Evolutionary conservation across 2,329 filamentous ascomycete species (phyloP).

Genomic region (Coniochaeta sp.): DNA sequence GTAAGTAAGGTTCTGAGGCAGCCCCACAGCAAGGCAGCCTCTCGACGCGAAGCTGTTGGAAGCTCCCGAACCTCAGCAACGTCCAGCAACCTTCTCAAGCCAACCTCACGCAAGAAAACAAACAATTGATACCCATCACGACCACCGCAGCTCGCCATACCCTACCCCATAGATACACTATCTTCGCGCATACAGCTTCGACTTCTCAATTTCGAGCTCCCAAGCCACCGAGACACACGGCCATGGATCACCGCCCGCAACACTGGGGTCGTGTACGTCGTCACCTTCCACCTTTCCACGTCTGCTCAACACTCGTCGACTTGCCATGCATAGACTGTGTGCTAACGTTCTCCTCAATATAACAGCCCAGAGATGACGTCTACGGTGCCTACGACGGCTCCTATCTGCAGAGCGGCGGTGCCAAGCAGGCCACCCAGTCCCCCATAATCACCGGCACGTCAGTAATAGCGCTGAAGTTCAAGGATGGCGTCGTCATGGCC

Average conservation of each 20-base stretch:
- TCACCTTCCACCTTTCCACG: slow-evolving; percentile 1
- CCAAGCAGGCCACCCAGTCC: slow-evolving; percentile 81
- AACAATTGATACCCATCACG: slow-evolving; percentile 4
- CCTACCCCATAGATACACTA: too few species aligned
- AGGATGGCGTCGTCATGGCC: slow-evolving; percentile 90
- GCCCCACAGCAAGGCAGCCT: slow-evolving; percentile 18
- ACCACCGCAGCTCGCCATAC: not conserved
- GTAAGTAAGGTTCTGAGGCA: not conserved
- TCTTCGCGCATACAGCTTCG: too few species aligned
- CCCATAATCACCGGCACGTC: slow-evolving; percentile 96
- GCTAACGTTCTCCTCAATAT: slow-evolving; percentile 9
- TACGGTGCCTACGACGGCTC: slow-evolving; percentile 90
- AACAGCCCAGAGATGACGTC: slow-evolving; percentile 89
- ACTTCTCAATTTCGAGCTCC: not conserved
- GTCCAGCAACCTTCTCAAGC: slow-evolving; percentile 11
- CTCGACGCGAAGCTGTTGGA: slow-evolving; percentile 20
- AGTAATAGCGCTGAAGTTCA: slow-evolving; percentile 91
- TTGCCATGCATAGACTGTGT: not conserved
- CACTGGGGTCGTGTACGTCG: slow-evolving; percentile 63
- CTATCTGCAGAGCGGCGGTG: slow-evolving; percentile 64
- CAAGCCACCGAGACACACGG: slow-evolving; percentile 8
- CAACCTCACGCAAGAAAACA: slow-evolving; percentile 6
- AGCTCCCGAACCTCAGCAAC: slow-evolving; percentile 16
- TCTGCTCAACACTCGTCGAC: too few species aligned
- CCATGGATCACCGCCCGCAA: slow-evolving; percentile 67